These are phyloP conservation scores for Lactarius evosmus DNA, from an alignment of 768 basidiomycete species.

Conservation along the genomic window DNA sequence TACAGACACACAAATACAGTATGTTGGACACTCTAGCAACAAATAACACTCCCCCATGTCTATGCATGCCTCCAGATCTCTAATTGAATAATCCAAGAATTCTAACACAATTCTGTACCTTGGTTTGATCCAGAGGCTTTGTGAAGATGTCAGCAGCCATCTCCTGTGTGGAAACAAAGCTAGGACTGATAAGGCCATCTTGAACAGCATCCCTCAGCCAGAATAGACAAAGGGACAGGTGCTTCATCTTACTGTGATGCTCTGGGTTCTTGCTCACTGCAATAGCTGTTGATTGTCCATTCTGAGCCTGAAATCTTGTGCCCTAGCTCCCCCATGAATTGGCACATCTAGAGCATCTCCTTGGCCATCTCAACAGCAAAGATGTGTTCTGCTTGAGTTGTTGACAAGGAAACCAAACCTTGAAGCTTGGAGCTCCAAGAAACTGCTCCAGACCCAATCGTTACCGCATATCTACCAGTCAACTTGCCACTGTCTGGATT, in stretches of 20 bases:
- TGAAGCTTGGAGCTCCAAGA: too few species aligned
- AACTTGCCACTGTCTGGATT: slow-evolving; percentile 19
- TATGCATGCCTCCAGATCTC: too few species aligned
- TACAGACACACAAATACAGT: too few species aligned
- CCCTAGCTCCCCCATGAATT: background rate
- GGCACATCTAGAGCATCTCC: background rate
- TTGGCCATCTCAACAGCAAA: background rate
- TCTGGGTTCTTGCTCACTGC: slow-evolving; percentile 2
- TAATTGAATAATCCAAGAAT: background rate
- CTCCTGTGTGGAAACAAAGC: background rate
- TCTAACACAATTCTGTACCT: background rate
- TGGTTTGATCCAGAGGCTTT: background rate
- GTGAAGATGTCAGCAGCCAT: background rate
- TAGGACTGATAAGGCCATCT: background rate
- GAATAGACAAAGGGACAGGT: background rate
- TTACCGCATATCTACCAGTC: background rate
- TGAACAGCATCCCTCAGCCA: background rate
- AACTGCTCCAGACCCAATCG: background rate
- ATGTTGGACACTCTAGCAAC: too few species aligned
- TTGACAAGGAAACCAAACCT: background rate
- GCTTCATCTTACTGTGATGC: too few species aligned
- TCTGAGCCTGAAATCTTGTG: background rate
- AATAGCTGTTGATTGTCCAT: background rate
- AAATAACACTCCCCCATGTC: too few species aligned
- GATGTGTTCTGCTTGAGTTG: background rate